phyloP scores from a whole-genome alignment of 176 grass and related monocot genomes.

The Triticum urartu region DNA sequence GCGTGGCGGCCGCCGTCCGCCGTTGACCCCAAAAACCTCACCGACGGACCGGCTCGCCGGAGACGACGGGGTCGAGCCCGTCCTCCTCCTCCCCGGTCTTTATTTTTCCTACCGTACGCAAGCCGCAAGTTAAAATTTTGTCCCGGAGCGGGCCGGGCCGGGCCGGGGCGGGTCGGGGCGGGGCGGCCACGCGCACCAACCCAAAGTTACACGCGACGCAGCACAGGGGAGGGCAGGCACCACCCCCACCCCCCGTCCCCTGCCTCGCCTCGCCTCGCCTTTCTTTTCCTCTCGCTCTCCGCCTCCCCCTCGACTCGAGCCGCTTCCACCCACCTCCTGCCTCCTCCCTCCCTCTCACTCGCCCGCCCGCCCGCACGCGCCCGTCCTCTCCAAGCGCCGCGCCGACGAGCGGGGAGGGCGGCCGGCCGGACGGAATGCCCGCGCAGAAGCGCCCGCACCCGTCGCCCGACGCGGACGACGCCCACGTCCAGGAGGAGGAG shows the following conservation, averaged over 20 bases:
- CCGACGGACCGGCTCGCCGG: too few relatives aligned
- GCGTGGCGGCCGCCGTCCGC: too few relatives aligned
- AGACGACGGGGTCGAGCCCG: too few relatives aligned
- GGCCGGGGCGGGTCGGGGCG: neutral
- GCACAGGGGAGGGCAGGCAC: neutral
- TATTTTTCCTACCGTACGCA: neutral
- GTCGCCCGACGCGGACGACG: slow-evolving; percentile 11
- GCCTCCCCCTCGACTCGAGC: slow-evolving; percentile 40
- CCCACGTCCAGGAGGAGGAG: slow-evolving; percentile 18
- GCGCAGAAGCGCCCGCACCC: slow-evolving; percentile 61
- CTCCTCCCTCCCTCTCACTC: neutral
- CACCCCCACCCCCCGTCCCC: neutral
- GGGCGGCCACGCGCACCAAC: slow-evolving; percentile 25
- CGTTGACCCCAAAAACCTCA: neutral
- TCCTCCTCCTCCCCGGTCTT: neutral
- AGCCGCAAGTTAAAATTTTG: neutral
- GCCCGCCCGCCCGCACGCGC: neutral
- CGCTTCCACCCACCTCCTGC: slow-evolving; percentile 47
- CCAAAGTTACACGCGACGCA: slow-evolving; percentile 37
- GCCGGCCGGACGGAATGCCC: slow-evolving; percentile 43
- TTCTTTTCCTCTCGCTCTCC: slow-evolving; percentile 55
- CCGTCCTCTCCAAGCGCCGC: slow-evolving; percentile 26
- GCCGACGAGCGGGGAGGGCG: neutral
- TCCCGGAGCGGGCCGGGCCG: neutral
- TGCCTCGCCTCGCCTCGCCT: neutral